Evolutionary conservation across 192 early-diverging fungal species (phyloP).

Genomic region (Backusella circina): DNA sequence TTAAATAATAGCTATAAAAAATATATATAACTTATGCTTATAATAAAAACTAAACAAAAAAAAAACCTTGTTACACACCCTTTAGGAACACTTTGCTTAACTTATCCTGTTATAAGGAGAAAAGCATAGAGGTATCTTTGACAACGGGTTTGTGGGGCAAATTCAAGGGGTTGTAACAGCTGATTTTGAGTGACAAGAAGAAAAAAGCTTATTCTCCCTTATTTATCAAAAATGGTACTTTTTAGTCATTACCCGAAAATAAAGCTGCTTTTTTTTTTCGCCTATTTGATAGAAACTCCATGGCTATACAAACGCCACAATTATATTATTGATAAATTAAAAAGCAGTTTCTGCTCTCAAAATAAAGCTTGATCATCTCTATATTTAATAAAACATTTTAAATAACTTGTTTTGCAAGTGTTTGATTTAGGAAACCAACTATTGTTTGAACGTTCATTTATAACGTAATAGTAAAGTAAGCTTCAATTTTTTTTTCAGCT

Average conservation of each 20-base stretch:
- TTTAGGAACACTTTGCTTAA: background rate
- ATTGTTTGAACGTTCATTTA: background rate
- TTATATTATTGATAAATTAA: background rate
- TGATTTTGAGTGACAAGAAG: background rate
- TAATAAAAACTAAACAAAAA: background rate
- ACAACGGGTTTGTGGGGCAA: background rate
- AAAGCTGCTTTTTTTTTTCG: background rate
- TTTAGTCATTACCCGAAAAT: background rate
- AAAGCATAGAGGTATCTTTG: background rate
- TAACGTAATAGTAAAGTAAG: background rate
- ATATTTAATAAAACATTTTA: background rate
- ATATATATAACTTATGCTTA: background rate
- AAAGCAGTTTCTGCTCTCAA: background rate
- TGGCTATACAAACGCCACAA: background rate
- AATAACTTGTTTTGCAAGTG: background rate
- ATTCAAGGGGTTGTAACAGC: background rate
- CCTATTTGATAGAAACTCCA: background rate
- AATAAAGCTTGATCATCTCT: background rate
- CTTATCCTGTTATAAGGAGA: background rate
- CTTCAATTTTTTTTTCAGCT: background rate
- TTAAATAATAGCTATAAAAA: background rate
- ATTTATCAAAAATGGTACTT: background rate
- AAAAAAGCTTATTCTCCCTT: background rate
- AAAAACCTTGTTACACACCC: background rate
- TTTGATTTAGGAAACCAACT: background rate